phyloP scores from a whole-genome alignment of 129 eudicot genomes.

The Artemisia annua region DNA sequence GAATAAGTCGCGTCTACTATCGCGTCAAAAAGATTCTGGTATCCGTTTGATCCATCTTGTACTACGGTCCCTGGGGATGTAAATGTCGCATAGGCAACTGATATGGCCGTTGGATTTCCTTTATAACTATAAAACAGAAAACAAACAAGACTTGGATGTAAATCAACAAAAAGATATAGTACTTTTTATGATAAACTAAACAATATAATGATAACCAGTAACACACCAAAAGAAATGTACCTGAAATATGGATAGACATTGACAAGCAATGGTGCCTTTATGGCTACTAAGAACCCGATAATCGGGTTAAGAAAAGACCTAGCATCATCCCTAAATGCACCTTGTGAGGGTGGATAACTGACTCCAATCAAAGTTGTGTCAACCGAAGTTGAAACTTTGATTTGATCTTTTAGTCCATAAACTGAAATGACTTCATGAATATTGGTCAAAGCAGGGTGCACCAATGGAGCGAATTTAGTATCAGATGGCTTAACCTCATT shows the following conservation, averaged over 20 bases:
- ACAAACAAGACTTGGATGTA: background rate
- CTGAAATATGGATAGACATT: constrained; percentile 42
- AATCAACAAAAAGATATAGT: background rate
- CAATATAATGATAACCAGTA: background rate
- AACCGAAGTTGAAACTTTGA: constrained; percentile 42
- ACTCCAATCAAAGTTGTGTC: constrained; percentile 33
- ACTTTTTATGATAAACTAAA: background rate
- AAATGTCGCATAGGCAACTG: constrained; percentile 37
- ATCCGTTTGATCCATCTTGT: constrained; percentile 37
- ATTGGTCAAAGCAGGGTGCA: constrained; percentile 51
- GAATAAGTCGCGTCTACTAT: constrained; percentile 36
- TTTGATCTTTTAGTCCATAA: constrained; percentile 37
- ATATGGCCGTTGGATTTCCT: constrained; percentile 33
- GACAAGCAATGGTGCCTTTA: constrained; percentile 37
- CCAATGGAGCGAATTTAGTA: constrained; percentile 31
- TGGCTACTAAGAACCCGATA: constrained; percentile 34
- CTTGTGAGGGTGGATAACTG: constrained; percentile 39
- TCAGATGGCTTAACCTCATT: constrained; percentile 56
- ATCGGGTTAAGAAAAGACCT: constrained; percentile 37
- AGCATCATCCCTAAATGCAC: constrained; percentile 28
- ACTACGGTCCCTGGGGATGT: constrained; percentile 37
- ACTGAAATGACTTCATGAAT: constrained; percentile 38
- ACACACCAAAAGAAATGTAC: constrained; percentile 15
- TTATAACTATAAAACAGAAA: constrained; percentile 24
- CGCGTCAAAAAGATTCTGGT: constrained; percentile 48